These are phyloP conservation scores for Miscanthus lutarioriparius DNA, from an alignment of 176 grass and related monocot species.

Conservation along the genomic window DNA sequence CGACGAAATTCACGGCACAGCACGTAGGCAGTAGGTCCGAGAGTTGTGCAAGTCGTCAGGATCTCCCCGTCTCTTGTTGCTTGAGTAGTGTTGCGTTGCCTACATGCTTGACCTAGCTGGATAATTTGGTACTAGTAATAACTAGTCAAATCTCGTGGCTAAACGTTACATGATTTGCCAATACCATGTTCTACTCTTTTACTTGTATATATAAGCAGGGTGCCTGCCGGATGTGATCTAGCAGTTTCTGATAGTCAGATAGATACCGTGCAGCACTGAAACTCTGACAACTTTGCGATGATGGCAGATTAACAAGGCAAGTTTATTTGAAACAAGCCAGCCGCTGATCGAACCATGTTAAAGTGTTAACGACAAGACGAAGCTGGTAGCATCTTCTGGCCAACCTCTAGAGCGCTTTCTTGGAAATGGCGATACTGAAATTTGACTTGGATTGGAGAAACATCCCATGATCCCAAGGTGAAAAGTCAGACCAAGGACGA, in stretches of 20 bases:
- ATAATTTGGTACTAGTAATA: background rate
- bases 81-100: background rate
- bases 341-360: background rate
- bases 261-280: background rate
- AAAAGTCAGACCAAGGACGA: too few relatives aligned
- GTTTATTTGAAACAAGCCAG: conserved; percentile 4
- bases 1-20: conserved; percentile 4
- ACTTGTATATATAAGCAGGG: background rate
- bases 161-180: background rate
- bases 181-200: background rate
- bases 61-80: background rate
- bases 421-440: background rate
- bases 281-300: background rate
- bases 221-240: background rate
- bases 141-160: conserved; percentile 9
- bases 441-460: conserved; percentile 15
- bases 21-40: background rate
- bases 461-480: too few relatives aligned
- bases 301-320: background rate
- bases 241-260: background rate
- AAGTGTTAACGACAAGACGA: background rate
- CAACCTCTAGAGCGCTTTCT: conserved; percentile 18
- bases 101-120: background rate
- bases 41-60: conserved; percentile 35
- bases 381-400: background rate